phyloP scores from a whole-genome alignment of 176 grass and related monocot species.

The Carex parvula region DNA sequence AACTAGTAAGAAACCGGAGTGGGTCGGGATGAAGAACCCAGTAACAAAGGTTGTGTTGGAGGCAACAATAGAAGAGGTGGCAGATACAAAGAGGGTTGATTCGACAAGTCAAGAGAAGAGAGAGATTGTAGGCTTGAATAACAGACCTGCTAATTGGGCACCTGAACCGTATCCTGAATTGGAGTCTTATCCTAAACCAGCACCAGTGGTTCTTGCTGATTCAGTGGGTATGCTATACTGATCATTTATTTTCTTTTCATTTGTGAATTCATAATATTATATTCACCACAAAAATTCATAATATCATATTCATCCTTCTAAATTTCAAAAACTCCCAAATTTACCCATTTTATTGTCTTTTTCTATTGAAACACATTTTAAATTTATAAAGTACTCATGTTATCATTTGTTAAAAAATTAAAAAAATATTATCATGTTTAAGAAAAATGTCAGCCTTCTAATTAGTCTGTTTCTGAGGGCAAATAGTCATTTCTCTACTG shows the following conservation, averaged over 20 bases:
- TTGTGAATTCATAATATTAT: not conserved
- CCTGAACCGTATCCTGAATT: constrained; percentile 42
- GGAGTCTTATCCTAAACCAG: constrained; percentile 46
- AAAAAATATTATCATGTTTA: too few relatives aligned
- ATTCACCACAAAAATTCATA: too few relatives aligned
- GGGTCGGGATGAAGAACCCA: constrained; percentile 37
- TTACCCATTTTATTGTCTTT: too few relatives aligned
- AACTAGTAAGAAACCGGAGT: constrained; percentile 54
- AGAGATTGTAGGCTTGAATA: constrained; percentile 49
- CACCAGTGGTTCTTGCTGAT: constrained; percentile 35
- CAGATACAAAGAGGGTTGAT: constrained; percentile 85
- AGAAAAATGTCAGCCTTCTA: too few relatives aligned
- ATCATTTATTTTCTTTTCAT: not conserved
- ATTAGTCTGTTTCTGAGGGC: too few relatives aligned
- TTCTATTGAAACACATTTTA: too few relatives aligned
- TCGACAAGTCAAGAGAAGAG: constrained; percentile 59
- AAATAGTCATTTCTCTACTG: too few relatives aligned
- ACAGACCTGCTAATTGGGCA: constrained; percentile 43
- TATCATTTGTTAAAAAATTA: too few relatives aligned
- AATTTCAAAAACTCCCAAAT: too few relatives aligned
- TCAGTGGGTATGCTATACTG: constrained; percentile 48
- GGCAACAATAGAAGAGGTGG: constrained; percentile 53
- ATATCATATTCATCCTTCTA: too few relatives aligned
- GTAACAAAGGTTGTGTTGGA: constrained; percentile 76
- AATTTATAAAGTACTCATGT: too few relatives aligned